These are phyloP conservation scores for Botryococcus braunii DNA, from an alignment of 163 green algal genomes.

Conservation along the genomic window DNA sequence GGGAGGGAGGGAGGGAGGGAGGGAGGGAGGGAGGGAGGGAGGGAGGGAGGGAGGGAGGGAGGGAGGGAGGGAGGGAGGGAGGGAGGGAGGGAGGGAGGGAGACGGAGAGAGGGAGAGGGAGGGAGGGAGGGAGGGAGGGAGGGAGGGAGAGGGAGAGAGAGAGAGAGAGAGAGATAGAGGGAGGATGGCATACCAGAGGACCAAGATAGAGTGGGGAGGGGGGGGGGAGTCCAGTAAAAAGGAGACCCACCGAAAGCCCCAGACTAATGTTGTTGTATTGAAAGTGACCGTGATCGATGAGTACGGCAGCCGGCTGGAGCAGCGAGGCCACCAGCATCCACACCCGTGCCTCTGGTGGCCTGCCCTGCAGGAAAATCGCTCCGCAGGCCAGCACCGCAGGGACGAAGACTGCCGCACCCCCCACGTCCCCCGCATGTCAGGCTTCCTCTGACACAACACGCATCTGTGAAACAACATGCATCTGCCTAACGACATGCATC, in stretches of 20 bases:
- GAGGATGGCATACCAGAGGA: too few relatives aligned
- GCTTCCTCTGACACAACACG: not conserved
- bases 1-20: too few relatives aligned
- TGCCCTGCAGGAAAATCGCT: conserved; percentile 5
- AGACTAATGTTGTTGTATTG: conserved; percentile 98
- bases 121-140: too few relatives aligned
- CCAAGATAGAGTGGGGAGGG: too few relatives aligned
- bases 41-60: too few relatives aligned
- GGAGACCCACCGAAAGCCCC: conserved; percentile 49
- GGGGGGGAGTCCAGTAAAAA: too few relatives aligned
- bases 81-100: too few relatives aligned
- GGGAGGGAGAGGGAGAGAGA: too few relatives aligned
- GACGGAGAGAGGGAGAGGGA: too few relatives aligned
- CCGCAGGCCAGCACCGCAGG: conserved; percentile 16
- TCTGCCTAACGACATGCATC: not conserved
- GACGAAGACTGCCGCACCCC: conserved; percentile 29
- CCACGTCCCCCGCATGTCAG: not conserved
- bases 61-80: too few relatives aligned
- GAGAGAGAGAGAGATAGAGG: too few relatives aligned
- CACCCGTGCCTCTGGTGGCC: conserved; percentile 6
- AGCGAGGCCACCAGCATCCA: conserved; percentile 46
- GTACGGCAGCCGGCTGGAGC: conserved; percentile 71
- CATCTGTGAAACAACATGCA: not conserved
- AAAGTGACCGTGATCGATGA: conserved; percentile 99
- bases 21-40: too few relatives aligned